phyloP scores from a whole-genome alignment of 2,329 filamentous ascomycete species.

The Didymosphaeria variabile region DNA sequence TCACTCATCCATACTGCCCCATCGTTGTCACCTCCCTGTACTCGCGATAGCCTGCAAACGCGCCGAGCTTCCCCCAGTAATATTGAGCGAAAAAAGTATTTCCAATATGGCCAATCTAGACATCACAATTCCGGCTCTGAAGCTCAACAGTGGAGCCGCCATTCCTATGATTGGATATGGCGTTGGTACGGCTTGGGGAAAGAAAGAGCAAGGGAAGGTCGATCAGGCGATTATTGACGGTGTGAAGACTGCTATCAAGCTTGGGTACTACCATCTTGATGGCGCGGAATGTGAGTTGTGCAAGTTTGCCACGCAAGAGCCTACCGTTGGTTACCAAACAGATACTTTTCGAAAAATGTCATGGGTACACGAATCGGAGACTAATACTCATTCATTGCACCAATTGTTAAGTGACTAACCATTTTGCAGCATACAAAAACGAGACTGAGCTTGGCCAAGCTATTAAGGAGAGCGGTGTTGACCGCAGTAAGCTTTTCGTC shows the following conservation, averaged over 20 bases:
- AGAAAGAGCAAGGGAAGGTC: constrained; percentile 59
- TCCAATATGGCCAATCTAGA: constrained; percentile 54
- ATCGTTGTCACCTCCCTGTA: background rate
- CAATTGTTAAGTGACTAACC: constrained; percentile 5
- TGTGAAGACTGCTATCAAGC: constrained; percentile 69
- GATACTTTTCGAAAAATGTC: too few species aligned
- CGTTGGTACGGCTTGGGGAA: constrained; percentile 74
- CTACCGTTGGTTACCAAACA: too few species aligned
- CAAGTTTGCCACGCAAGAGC: background rate
- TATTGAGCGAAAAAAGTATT: background rate
- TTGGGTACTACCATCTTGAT: constrained; percentile 78
- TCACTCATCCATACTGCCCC: background rate
- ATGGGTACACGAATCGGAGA: background rate
- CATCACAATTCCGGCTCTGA: constrained; percentile 66
- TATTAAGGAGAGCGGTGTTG: constrained; percentile 56
- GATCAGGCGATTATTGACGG: constrained; percentile 66
- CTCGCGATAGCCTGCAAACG: background rate
- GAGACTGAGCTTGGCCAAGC: constrained; percentile 59
- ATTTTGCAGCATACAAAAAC: constrained; percentile 58
- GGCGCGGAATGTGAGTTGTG: constrained; percentile 70
- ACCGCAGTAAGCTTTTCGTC: constrained; percentile 58
- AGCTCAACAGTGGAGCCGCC: constrained; percentile 76
- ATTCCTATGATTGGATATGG: constrained; percentile 79
- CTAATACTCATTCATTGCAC: background rate
- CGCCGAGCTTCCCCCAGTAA: background rate